A percentile compares a stretch with the other conserved stretches of the same genome.
phyloP scores from a whole-genome alignment of 768 basidiomycete genomes.

The Lactifluus piperatus region DNA sequence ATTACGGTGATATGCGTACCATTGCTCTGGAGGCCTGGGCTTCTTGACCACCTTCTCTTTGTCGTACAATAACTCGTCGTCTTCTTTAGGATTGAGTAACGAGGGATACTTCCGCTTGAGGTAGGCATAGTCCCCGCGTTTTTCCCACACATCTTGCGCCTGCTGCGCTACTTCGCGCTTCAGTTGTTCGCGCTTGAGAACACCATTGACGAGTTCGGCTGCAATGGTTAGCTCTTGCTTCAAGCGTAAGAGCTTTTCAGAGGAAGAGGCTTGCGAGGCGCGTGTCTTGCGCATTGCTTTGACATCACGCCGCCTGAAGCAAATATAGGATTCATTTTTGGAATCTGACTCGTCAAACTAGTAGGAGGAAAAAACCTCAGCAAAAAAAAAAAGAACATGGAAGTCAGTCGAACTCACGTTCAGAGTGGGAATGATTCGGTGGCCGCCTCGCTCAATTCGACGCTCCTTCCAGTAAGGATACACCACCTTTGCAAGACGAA shows the following conservation, averaged over 20 bases:
- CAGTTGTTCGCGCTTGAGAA: constrained; percentile 62
- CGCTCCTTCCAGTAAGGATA: constrained; percentile 91
- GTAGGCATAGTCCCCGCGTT: constrained; percentile 63
- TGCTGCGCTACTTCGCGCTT: constrained; percentile 61
- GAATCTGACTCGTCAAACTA: constrained; percentile 87
- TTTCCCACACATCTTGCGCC: constrained; percentile 67
- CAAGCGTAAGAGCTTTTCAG: constrained; percentile 81
- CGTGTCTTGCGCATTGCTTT: constrained; percentile 93
- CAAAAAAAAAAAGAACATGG: background rate
- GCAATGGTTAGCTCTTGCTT: constrained; percentile 67
- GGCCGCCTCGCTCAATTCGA: constrained; percentile 69
- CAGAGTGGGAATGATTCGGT: constrained; percentile 76
- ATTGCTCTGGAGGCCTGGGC: constrained; percentile 32
- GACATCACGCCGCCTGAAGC: constrained; percentile 91
- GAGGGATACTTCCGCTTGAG: constrained; percentile 68
- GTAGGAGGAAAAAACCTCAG: constrained; percentile 24
- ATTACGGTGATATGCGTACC: constrained; percentile 21
- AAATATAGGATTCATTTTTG: constrained; percentile 89
- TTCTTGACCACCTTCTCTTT: constrained; percentile 60
- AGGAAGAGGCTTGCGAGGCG: constrained; percentile 78
- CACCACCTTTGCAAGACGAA: constrained; percentile 60
- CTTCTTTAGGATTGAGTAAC: constrained; percentile 56
- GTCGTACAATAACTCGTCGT: constrained; percentile 57
- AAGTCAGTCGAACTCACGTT: constrained; percentile 51
- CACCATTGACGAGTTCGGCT: constrained; percentile 59